Percentiles rank a stretch among this genome's conserved stretches.
These are phyloP conservation scores for Haberlea rhodopensis DNA, from an alignment of 257 asterid species.

Conservation along the genomic window DNA sequence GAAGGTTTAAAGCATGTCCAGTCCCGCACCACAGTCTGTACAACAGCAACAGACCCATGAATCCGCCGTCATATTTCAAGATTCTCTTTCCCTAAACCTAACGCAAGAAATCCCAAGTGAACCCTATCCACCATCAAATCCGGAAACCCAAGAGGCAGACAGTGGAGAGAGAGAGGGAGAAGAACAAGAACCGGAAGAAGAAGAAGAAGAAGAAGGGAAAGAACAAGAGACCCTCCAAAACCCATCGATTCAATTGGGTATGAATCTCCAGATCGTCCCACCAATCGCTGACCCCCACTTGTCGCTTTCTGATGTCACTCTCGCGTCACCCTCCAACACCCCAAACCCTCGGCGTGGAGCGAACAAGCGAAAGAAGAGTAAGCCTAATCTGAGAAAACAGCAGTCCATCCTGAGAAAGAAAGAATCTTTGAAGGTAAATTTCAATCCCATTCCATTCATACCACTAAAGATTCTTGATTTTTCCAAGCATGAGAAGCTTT, in stretches of 20 bases:
- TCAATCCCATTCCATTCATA: slow-evolving; percentile 69
- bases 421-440: slow-evolving; percentile 20
- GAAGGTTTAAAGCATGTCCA: too few relatives aligned
- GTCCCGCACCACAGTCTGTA: too few relatives aligned
- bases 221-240: too few relatives aligned
- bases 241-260: too few relatives aligned
- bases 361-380: background rate
- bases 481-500: slow-evolving; percentile 50
- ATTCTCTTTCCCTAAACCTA: background rate
- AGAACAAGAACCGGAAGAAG: slow-evolving; percentile 40
- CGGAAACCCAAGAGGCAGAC: background rate
- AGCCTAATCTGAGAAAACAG: background rate
- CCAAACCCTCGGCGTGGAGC: background rate
- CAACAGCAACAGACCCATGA: background rate
- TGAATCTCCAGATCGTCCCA: slow-evolving; percentile 25
- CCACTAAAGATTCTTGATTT: slow-evolving; percentile 50
- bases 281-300: background rate
- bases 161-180: slow-evolving; percentile 26
- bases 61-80: background rate
- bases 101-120: background rate
- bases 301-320: background rate
- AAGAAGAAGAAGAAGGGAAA: too few relatives aligned
- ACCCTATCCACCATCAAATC: background rate
- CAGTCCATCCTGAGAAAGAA: background rate
- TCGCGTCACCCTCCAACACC: background rate